A percentile compares a stretch with the other conserved stretches of the same genome.
Conservation (phyloP, 129 eudicot species). For the Lactuca saligna region DNA sequence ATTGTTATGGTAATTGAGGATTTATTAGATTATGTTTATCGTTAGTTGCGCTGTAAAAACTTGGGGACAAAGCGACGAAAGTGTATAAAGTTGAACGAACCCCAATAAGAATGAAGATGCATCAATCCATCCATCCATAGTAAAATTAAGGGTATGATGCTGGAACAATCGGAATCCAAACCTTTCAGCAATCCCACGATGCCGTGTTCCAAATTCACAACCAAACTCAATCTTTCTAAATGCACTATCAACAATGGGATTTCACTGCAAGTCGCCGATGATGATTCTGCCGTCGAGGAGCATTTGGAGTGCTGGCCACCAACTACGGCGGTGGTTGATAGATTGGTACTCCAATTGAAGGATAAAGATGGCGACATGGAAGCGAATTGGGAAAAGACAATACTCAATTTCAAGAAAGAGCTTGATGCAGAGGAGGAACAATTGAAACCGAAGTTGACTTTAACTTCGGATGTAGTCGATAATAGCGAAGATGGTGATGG, state of each 20-base stretch:
- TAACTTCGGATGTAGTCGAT: constrained; percentile 27
- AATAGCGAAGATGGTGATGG: constrained; percentile 14
- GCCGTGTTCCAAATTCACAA: constrained; percentile 19
- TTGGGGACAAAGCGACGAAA: constrained; percentile 1
- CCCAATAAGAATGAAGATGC: too few species aligned
- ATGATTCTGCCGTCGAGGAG: constrained; percentile 8
- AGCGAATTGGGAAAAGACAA: constrained; percentile 37
- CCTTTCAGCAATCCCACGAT: constrained; percentile 16
- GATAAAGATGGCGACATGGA: constrained; percentile 33
- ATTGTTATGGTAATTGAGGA: background rate
- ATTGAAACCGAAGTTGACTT: constrained; percentile 16
- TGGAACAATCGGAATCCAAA: constrained; percentile 20
- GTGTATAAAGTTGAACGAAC: background rate
- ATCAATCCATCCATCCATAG: background rate
- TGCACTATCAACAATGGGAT: constrained; percentile 20
- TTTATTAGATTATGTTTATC: background rate
- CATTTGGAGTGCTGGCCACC: constrained; percentile 34
- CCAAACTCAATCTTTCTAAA: constrained; percentile 26
- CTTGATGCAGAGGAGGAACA: constrained; percentile 22
- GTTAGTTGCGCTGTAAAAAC: background rate
- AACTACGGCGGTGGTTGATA: constrained; percentile 22
- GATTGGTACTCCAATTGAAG: constrained; percentile 27
- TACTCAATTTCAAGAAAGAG: constrained; percentile 31
- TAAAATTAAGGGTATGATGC: constrained; percentile 17
- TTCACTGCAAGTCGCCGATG: constrained; percentile 19